Evolutionary conservation across 495 filamentous ascomycete species (phyloP), one percentile per base, ranked within the genome.

Genomic region (Trypethelium eluteriae): DNA sequence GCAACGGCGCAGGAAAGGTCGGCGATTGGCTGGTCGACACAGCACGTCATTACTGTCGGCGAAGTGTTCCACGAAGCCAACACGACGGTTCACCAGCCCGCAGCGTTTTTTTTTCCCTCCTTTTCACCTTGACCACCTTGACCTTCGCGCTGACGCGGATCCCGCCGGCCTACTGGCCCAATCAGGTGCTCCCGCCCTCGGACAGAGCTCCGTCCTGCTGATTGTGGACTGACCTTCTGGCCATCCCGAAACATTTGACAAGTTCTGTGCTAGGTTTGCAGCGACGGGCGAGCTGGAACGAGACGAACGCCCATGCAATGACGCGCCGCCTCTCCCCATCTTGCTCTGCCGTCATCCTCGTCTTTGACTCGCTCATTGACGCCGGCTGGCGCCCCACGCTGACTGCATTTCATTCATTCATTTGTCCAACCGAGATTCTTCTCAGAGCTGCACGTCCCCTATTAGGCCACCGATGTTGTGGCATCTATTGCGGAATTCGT

Each of bases 371-470:
- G 32, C 14, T 59, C 32, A 3, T 36, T 10, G 32, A 59, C 53
- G 5, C 32, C 32, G 53, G 53, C 53, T 32, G 32, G 32, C 7
- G 32, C 53, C 53, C 53, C 32, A 34, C 53, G 53, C 53, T 59
- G 53, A 59, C 53, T 59, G 53, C 53, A 59, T 59, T 36, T 59
- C 18, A 34, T 59, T 36, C 53, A 59, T 53, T 53, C 16, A 16
- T 11, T 59, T 32, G 11, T 34, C 53, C 32, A 3, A n/a, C 53
- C 53, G 11, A 18, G 53, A 7, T 32, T 32, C 7, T 59, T 36
- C 53, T 14, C 5, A 9, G 36, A 36, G 5, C 18, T 18, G 53
- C 53, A 36, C 32, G 53, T 59, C 53, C 53, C 53, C 18, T 25
- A 7, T 36, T 10, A 5, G 49, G 49, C 41, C 9, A 9, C 41